Conservation (phyloP, 2,329 filamentous ascomycete genomes). For the Monilinia aucupariae region DNA sequence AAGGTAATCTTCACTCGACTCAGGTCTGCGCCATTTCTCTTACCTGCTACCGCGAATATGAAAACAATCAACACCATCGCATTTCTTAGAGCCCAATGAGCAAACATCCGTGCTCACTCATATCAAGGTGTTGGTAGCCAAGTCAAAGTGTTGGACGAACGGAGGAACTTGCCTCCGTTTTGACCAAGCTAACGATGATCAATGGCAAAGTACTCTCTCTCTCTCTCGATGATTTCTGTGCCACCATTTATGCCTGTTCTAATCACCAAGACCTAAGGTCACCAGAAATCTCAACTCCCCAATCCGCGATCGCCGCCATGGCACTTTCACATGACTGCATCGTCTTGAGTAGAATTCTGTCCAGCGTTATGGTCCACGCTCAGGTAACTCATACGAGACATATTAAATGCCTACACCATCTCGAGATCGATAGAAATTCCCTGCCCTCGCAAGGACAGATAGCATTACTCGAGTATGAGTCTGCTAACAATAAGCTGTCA, state of each 20-base stretch:
- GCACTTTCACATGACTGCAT: neutral
- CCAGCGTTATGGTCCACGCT: neutral
- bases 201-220: neutral
- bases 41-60: too few relatives aligned
- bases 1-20: neutral
- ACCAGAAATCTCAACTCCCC: neutral
- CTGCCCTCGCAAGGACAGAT: neutral
- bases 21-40: neutral
- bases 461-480: neutral
- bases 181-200: neutral
- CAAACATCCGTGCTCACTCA: neutral
- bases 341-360: neutral
- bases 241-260: neutral
- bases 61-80: neutral
- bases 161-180: neutral
- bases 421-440: neutral
- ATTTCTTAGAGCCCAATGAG: neutral
- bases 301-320: neutral
- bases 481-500: slow-evolving; percentile 10
- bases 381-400: neutral
- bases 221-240: neutral
- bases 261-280: neutral
- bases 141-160: neutral
- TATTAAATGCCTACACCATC: neutral
- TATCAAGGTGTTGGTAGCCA: neutral